Evolutionary conservation across 345 rosid genomes (phyloP).

Genomic region (Salix purpurea): DNA sequence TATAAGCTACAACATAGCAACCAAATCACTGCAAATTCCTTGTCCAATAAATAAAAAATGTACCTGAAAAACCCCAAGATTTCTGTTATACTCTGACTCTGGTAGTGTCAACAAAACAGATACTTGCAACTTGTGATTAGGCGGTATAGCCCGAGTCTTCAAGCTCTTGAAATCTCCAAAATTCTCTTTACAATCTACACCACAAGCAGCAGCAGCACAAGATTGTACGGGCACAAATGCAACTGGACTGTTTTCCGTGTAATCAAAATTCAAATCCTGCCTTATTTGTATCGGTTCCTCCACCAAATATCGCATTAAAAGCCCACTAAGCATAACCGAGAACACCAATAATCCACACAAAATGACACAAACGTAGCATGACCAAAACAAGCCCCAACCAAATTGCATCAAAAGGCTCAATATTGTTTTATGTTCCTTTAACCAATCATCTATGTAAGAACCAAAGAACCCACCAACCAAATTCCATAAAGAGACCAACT

Average conservation of each 20-base stretch:
- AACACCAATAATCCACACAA: constrained; percentile 53
- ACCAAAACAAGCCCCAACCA: constrained; percentile 70
- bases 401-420: constrained; percentile 39
- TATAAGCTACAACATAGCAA: background rate
- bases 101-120: constrained; percentile 55
- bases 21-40: background rate
- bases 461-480: constrained; percentile 21
- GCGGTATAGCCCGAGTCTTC: constrained; percentile 31
- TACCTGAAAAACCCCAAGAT: constrained; percentile 91
- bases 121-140: constrained; percentile 40
- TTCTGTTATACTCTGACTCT: constrained; percentile 72
- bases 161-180: constrained; percentile 22
- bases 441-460: constrained; percentile 35
- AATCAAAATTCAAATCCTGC: constrained; percentile 65
- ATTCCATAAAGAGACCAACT: constrained; percentile 25
- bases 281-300: constrained; percentile 53
- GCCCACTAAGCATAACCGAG: constrained; percentile 49
- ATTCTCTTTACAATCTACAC: constrained; percentile 42
- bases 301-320: constrained; percentile 51
- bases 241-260: constrained; percentile 53
- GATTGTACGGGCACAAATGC: constrained; percentile 57
- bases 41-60: constrained; percentile 1
- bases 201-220: constrained; percentile 46
- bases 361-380: constrained; percentile 53
- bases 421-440: constrained; percentile 40